Base-by-base conservation (phyloP, 2,329 filamentous ascomycete genomes). In the Sporothrix pallida region DNA sequence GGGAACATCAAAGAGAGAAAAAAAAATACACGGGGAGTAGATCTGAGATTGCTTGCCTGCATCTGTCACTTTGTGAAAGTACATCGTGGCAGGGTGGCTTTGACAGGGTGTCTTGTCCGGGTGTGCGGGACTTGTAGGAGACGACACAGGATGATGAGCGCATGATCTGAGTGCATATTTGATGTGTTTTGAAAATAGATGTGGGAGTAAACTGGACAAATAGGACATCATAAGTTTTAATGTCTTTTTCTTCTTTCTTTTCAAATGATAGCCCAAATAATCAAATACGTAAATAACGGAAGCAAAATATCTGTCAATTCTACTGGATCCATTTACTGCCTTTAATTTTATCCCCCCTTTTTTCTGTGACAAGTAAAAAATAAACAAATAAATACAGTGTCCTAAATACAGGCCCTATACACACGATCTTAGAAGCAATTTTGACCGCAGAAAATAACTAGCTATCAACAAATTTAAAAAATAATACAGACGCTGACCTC, bases 11-110 rank as follows among this genome's bases (percentile, higher is more conserved):
- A 26, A 26, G n/a, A 26, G n/a, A 10, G 9, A 8, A 13, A 67
- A 15, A 20, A 26, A 60, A 10, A 70, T n/a, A 31, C 23, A 6
- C 13, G 70, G 60, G 15, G 48, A 8, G 46, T 54, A 54, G 48
- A 54, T 69, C 67, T 67, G 26, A 54, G 67, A 42, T 23, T 9
- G 56, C 56, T 63, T 71, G 56, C 56, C 52, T 71, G 58, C 56
- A 71, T 71, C 58, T 63, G 56, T 44, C 56, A 71, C 9, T 63
- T 62, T 71, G 56, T 26, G 54, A 71, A 62, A 37, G 52, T 62
- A 54, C 42, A 31, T 44, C 13, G 15, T 54, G 48, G 20, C 65
- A 52, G 65, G 37, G 44, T n/a, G 20, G 31, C 44, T 46, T 6
- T 58, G 68, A 37, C 65, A 54, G 17, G 52, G 52, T 23, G 9